Base-by-base conservation (phyloP, 129 eudicot genomes). In the Flaveria sonorensis region DNA sequence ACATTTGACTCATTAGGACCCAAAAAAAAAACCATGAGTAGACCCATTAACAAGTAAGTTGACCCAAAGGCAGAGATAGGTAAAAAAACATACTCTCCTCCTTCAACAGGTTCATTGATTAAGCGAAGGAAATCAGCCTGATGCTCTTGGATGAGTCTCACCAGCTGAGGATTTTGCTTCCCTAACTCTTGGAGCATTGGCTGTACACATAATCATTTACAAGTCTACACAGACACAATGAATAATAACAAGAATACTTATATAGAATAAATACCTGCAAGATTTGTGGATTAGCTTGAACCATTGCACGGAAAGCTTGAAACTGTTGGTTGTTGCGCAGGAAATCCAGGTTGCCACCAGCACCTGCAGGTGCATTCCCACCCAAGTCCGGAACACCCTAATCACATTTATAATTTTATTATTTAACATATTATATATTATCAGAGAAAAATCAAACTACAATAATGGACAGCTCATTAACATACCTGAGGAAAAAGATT, bases 161-260 rank as follows among this genome's bases (percentile, higher is more conserved):
- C 76, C 48, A 92, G 67, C 10, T 89, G 83, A 59, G 96, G 97
- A 57, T 92, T 89, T 75, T 92, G 94, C 73, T 83, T 92, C 71
- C 93, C 93, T 43, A 92, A 76, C 77, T 90, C 96, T 79, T 90
- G 96, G 73, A 92, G 96, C 94, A 92, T 90, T n/a, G 98, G 90
- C 94, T 92, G 85, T 52, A 20, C 52, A 56, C 47, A 83, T 56
- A 67, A 53, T n/a, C 43, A 73, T 26, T 61, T 52, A 21, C 36
- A 45, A 36, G 20, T 5, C 6, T 20, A 74, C 28, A 24, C 8
- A 16, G 23, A 72, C 5, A 36, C 16, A 18, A 4, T 21, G 43
- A 11, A 26, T 3, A 63, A 16, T 2, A 48, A 75, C 3, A 47
- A 19, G 6, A 10, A 16, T 9, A 21, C 40, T 28, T 16, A 48